Evolutionary conservation across 352 stramenopile genomes (phyloP), one percentile per base, ranked within the genome.

Genomic region (Pythium plurisporium): DNA sequence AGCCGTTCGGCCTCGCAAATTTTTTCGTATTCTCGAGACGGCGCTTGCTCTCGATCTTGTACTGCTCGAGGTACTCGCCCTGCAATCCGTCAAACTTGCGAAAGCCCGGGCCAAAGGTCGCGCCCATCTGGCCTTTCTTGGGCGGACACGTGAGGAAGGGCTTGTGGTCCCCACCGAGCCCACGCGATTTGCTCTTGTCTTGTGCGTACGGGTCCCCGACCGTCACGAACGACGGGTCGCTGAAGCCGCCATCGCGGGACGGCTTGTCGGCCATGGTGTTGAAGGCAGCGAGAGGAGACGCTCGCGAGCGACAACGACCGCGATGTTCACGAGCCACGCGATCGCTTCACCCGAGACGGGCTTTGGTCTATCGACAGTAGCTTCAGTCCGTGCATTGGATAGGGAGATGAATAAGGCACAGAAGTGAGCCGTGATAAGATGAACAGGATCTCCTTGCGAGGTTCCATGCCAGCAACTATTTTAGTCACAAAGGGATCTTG

Each of bases 241-340:
- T 89, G 52, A 90, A 90, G 67, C 79, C 79, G 43, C 79, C 82
- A 55, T 92, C 82, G 20, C 76, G 73, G 55, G 76, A 86, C 36
- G 59, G 38, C 42, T 81, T 87, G 61, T 75, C 59, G 55, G 46
- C 47, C 60, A 64, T 64, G 5, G 46, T 17, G 0, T 25, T 7
- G 31, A 43, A 36, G 37, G n/a, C n/a, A 3, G 41, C 2, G n/a
- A 29, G 29, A 33, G 3, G 41, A 48, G 25, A 48, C n/a, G n/a
- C n/a, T n/a, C n/a, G n/a, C n/a, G n/a, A n/a, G n/a, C n/a, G n/a
- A n/a, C n/a, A n/a, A n/a, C n/a, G n/a, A n/a, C n/a, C n/a, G n/a
- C n/a, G n/a, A n/a, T n/a, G n/a, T n/a, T n/a, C n/a, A n/a, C n/a
- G n/a, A n/a, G n/a, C n/a, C n/a, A n/a, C n/a, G n/a, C n/a, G n/a